phyloP scores from a whole-genome alignment of 202 grass and related monocot species.

The Zizania palustris region DNA sequence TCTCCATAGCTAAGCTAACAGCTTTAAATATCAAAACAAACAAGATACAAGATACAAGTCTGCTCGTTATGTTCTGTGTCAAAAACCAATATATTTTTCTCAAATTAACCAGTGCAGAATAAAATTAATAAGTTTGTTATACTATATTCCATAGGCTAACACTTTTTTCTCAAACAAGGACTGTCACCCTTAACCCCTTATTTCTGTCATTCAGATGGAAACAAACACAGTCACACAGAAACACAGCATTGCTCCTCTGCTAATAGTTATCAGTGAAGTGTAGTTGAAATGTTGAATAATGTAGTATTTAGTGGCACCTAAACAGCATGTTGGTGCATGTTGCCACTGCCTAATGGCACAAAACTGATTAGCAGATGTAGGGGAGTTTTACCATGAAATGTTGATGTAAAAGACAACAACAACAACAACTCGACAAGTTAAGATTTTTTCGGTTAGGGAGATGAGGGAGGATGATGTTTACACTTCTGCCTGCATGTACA shows the following conservation, averaged over 20 bases:
- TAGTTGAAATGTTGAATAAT: neutral
- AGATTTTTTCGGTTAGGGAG: neutral
- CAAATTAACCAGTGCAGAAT: neutral
- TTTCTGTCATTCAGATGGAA: neutral
- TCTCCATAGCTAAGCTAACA: slow-evolving; percentile 21
- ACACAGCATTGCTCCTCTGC: neutral
- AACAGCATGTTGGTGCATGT: neutral
- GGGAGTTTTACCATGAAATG: neutral
- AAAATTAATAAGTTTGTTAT: neutral
- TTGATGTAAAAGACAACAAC: neutral
- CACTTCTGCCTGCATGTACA: slow-evolving; percentile 92
- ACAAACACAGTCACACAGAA: neutral
- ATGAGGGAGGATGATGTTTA: slow-evolving; percentile 43
- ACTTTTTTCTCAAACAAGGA: neutral
- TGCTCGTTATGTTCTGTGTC: neutral
- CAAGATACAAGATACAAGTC: slow-evolving; percentile 25
- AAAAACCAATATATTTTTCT: neutral
- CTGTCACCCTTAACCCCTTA: neutral
- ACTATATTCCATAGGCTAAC: neutral
- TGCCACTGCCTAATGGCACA: neutral
- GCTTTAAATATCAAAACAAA: neutral
- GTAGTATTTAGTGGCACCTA: neutral
- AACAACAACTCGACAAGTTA: neutral
- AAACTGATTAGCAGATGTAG: neutral
- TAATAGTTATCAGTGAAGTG: neutral